Conservation (phyloP, 2,329 filamentous ascomycete genomes). For the Passalora sequoiae region DNA sequence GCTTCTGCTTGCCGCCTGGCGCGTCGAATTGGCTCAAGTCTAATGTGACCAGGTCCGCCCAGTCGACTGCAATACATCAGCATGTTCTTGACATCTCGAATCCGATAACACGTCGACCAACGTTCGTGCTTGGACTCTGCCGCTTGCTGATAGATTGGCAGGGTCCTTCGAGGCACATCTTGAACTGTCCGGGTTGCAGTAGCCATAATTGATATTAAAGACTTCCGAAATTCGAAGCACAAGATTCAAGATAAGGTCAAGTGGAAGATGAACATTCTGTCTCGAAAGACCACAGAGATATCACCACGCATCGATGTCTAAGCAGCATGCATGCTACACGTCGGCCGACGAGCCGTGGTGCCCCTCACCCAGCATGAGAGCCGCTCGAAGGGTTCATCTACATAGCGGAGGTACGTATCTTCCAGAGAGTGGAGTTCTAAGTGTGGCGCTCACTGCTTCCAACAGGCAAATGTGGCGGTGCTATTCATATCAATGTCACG, state of each 20-base stretch:
- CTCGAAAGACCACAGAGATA: too few relatives aligned
- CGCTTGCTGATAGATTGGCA: slow-evolving; percentile 21
- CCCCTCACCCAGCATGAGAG: slow-evolving; percentile 3
- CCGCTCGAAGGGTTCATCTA: neutral
- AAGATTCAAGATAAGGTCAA: too few relatives aligned
- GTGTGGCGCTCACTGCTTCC: slow-evolving; percentile 6
- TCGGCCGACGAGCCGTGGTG: slow-evolving; percentile 6
- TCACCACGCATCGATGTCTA: too few relatives aligned
- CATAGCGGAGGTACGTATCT: slow-evolving; percentile 5
- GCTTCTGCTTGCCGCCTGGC: slow-evolving; percentile 50
- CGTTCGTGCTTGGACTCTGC: slow-evolving; percentile 21
- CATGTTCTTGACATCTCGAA: too few relatives aligned
- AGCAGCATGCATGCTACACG: neutral
- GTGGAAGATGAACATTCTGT: too few relatives aligned
- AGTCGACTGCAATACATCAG: slow-evolving; percentile 30
- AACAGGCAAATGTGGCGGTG: slow-evolving; percentile 5
- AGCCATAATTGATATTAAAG: slow-evolving; percentile 19
- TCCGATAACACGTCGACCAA: too few relatives aligned
- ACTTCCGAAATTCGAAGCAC: too few relatives aligned
- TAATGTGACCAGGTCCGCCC: slow-evolving; percentile 55
- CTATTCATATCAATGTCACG: neutral
- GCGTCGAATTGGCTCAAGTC: slow-evolving; percentile 52
- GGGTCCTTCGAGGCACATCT: slow-evolving; percentile 9
- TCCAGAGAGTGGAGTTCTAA: neutral
- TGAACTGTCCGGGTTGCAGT: slow-evolving; percentile 18